phyloP scores from a whole-genome alignment of 1,139 yeast species.

The Pichia sp. region DNA sequence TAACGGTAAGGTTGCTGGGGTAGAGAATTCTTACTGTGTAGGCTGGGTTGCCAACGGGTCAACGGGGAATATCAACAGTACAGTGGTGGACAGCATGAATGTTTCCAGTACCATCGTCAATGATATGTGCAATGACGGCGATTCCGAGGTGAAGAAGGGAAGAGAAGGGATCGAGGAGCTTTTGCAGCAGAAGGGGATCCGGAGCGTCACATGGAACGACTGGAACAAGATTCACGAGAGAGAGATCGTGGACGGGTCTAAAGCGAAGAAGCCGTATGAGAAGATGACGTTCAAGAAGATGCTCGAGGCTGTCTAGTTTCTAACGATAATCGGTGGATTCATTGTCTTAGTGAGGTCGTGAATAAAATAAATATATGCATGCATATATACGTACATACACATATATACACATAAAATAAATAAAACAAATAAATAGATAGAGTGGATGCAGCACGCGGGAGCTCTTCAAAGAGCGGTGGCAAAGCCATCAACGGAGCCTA shows the following conservation, averaged over 20 bases:
- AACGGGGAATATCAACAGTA: constrained; percentile 84
- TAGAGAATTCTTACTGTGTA: constrained; percentile 64
- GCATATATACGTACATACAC: neutral
- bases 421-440: constrained; percentile 1
- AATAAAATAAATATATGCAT: constrained; percentile 3
- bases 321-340: too few species aligned
- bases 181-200: constrained; percentile 25
- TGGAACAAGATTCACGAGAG: constrained; percentile 60
- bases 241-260: constrained; percentile 46
- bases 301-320: constrained; percentile 31
- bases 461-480: neutral
- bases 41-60: constrained; percentile 96
- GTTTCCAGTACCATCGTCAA: constrained; percentile 24
- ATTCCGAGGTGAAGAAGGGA: constrained; percentile 22
- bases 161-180: constrained; percentile 30
- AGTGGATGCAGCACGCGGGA: neutral
- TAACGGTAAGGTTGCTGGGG: constrained; percentile 50
- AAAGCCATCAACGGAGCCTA: neutral
- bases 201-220: constrained; percentile 58
- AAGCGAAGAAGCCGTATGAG: constrained; percentile 49
- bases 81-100: constrained; percentile 62
- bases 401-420: constrained; percentile 2
- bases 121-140: constrained; percentile 7
- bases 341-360: neutral
- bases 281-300: constrained; percentile 52